Percentiles rank a stretch among this genome's conserved stretches.
Evolutionary conservation across 2,329 filamentous ascomycete genomes (phyloP).

Genomic region (Verticillium albo-atrum): DNA sequence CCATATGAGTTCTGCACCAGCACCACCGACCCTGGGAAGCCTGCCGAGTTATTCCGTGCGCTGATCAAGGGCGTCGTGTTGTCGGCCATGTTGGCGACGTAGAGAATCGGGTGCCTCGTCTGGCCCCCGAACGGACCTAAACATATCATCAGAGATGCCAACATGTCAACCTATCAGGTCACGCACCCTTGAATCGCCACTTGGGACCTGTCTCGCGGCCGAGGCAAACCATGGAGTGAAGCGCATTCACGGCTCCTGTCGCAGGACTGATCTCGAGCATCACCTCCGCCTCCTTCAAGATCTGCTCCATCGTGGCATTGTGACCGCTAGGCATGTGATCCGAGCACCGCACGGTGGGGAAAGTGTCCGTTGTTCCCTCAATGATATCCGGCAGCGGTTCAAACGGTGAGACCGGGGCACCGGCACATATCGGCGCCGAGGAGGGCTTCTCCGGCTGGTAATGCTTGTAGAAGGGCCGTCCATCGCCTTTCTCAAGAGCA

Average conservation of each 20-base stretch:
- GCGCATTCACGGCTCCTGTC: slow-evolving; percentile 37
- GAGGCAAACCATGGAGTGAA: slow-evolving; percentile 32
- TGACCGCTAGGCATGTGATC: slow-evolving; percentile 24
- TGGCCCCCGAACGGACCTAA: slow-evolving; percentile 21
- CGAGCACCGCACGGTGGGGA: slow-evolving; percentile 41
- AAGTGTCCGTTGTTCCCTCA: slow-evolving; percentile 34
- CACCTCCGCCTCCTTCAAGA: slow-evolving; percentile 25
- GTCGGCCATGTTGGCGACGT: slow-evolving; percentile 38
- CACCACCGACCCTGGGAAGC: slow-evolving; percentile 40
- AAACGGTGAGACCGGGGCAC: slow-evolving; percentile 23
- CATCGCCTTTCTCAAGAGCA: slow-evolving; percentile 38
- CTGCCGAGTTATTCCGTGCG: slow-evolving; percentile 36
- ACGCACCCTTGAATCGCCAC: slow-evolving; percentile 30
- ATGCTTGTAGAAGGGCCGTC: slow-evolving; percentile 33
- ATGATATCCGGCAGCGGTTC: slow-evolving; percentile 21
- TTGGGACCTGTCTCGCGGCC: slow-evolving; percentile 31
- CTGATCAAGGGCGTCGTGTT: slow-evolving; percentile 43
- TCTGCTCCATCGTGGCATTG: slow-evolving; percentile 25
- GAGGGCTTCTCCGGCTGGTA: slow-evolving; percentile 3
- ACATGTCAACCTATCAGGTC: slow-evolving; percentile 7
- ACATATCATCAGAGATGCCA: neutral
- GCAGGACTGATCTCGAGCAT: slow-evolving; percentile 32
- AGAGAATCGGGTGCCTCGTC: slow-evolving; percentile 40
- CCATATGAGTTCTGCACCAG: slow-evolving; percentile 47
- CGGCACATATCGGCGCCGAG: slow-evolving; percentile 21